Evolutionary conservation across 1,139 yeast genomes (phyloP).

Genomic region (Yamadazyma conglobata): DNA sequence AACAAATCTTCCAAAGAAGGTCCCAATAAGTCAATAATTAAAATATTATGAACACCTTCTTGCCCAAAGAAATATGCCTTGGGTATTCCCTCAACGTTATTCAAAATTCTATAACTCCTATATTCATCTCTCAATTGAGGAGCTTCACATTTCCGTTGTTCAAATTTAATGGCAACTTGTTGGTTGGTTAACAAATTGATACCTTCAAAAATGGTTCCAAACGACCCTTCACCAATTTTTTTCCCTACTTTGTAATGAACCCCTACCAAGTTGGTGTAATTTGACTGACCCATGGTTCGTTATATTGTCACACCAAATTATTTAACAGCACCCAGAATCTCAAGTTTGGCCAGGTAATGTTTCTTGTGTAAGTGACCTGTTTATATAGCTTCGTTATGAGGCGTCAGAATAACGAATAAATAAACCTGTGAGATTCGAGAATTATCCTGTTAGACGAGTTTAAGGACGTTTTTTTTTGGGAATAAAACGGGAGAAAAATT

Average conservation of each 20-base stretch:
- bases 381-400: too few species aligned
- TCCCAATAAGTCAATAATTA: conserved; percentile 70
- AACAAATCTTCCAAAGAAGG: conserved; percentile 76
- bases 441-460: too few species aligned
- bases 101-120: conserved; percentile 64
- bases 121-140: conserved; percentile 79
- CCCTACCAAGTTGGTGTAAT: conserved; percentile 43
- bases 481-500: too few species aligned
- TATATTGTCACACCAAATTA: too few species aligned
- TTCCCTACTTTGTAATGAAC: conserved; percentile 92
- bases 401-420: too few species aligned
- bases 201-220: conserved; percentile 96
- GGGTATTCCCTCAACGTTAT: conserved; percentile 64
- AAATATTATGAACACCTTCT: conserved; percentile 72
- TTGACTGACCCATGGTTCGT: conserved; percentile 14
- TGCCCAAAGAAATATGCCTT: conserved; percentile 78
- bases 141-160: conserved; percentile 76
- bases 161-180: conserved; percentile 76
- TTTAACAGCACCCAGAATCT: too few species aligned
- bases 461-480: too few species aligned
- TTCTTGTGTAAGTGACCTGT: too few species aligned
- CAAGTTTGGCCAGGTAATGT: too few species aligned
- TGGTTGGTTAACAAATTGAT: conserved; percentile 76
- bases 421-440: too few species aligned
- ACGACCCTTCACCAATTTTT: conserved; percentile 97